Percentiles rank a stretch among this genome's conserved stretches.
These are phyloP conservation scores for Hypericum perforatum DNA, from an alignment of 345 rosid species.

Conservation along the genomic window DNA sequence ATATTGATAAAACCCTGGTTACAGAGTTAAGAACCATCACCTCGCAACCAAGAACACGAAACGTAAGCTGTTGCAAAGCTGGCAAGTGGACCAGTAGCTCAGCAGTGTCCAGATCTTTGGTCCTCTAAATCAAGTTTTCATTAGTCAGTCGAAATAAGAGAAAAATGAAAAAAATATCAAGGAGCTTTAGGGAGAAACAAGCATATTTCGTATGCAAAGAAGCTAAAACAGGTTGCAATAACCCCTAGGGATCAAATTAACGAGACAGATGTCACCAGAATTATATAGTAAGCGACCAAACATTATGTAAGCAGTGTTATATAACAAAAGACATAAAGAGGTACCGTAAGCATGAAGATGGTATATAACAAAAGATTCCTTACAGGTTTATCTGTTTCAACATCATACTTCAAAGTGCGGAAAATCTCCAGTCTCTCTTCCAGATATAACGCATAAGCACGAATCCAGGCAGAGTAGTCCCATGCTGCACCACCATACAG, in stretches of 20 bases:
- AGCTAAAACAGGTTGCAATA: too few species aligned
- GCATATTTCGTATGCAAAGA: too few species aligned
- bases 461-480: constrained; percentile 97
- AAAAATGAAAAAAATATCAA: neutral
- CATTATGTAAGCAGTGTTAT: too few species aligned
- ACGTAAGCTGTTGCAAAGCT: constrained; percentile 84
- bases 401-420: constrained; percentile 80
- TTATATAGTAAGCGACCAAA: too few species aligned
- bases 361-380: constrained; percentile 17
- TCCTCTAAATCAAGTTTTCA: constrained; percentile 40
- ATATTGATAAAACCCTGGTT: constrained; percentile 1
- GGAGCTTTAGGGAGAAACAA: neutral
- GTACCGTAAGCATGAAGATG: constrained; percentile 4
- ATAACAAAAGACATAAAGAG: neutral
- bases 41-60: constrained; percentile 87
- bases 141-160: neutral
- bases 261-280: too few species aligned
- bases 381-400: constrained; percentile 80
- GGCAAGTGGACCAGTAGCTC: constrained; percentile 90
- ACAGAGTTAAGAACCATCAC: constrained; percentile 24
- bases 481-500: constrained; percentile 48
- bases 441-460: constrained; percentile 76
- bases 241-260: too few species aligned
- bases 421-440: constrained; percentile 94
- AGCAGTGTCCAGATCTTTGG: constrained; percentile 80